Base-by-base conservation (phyloP, 306 rosid species). In the Pyrus bretschneideri region DNA sequence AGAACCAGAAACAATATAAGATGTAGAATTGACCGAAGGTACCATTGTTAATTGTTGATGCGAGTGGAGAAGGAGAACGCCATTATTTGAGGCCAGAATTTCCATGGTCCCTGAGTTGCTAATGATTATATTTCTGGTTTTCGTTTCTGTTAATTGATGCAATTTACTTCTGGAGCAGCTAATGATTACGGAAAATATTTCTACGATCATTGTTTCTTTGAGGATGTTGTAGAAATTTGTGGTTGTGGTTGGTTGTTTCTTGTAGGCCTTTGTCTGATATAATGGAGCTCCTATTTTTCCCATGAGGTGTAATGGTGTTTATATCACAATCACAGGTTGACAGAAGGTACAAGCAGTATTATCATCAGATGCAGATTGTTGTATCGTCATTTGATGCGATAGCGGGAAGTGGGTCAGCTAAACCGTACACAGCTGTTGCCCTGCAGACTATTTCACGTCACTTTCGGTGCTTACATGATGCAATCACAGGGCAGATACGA, bases 361-460 rank as follows among this genome's bases (percentile, higher is more conserved):
- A 83, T 75, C 93, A 90, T 74, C 96, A 88, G 86, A 90, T 90
- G 96, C 93, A 90, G 84, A 86, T 88, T 73, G 95, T 91, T 65
- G 95, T 88, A 67, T 91, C 97, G 42, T 91, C 95, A 5, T 91
- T 91, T 76, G 93, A 91, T 74, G 86, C 74, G 51, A 69, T 91
- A 76, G 89, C 93, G 1, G 97, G 95, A 65, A 73, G 85, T 54
- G 97, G 97, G 8, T 89, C 97, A 27, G 92, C 95, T 58, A 89
- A 91, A 84, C 91, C 97, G 63, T 91, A 91, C 86, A 88, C 97
- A 6, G 86, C 88, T 18, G 90, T 91, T 67, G 95, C 97, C 69
- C 95, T 89, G 15, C 97, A 88, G 84, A 89, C 97, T 55, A 89
- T 91, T 71, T 91, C 97, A 6, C 83, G 93, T 59, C 97, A 89